Base-by-base conservation (phyloP, 2,329 filamentous ascomycete genomes). In the Aspergillus hortae region DNA sequence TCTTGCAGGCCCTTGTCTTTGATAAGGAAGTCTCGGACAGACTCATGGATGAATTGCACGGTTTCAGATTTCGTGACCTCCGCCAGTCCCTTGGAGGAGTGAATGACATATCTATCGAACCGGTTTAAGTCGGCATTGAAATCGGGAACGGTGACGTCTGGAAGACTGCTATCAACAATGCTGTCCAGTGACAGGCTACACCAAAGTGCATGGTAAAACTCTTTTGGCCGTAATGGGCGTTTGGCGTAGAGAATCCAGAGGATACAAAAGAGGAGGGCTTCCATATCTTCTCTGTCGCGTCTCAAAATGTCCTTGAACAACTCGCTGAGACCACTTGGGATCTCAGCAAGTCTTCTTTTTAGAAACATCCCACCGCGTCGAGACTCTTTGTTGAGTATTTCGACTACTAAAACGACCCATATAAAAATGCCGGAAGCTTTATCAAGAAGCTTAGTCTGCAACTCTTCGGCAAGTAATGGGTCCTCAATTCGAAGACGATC, bases 181-280 rank as follows among this genome's bases (percentile, higher is more conserved):
- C 15, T 41, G 4, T 45, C 27, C 14, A 38, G 14, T 7, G 48
- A 33, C 30, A 61, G 46, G 2, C 56, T 58, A 23, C 44, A 51
- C 53, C 49, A 54, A 4, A 61, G 32, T n/a, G 61, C 61, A 51
- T 56, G 49, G 25, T 57, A 55, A n/a, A 61, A 53, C 15, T 84
- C 73, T 1, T 69, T 55, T 0, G 65, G 74, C 0, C 43, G 19
- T 14, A 60, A 43, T 14, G 61, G 59, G 1, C 45, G 56, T 6
- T 61, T 66, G 0, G 82, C 70, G 23, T 74, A 84, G 0, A 85
- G 66, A 0, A 86, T 68, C 77, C 77, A 84, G 17, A 78, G 72
- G 0, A 85, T 54, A 25, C 75, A 81, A 0, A 80, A 55, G 0
- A 72, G 49, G 0, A 84, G 56, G 0, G 71, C 64, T 0, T 76